Evolutionary conservation across 345 rosid species (phyloP), one percentile per base, ranked within the genome.

Genomic region (Pistacia atlantica): DNA sequence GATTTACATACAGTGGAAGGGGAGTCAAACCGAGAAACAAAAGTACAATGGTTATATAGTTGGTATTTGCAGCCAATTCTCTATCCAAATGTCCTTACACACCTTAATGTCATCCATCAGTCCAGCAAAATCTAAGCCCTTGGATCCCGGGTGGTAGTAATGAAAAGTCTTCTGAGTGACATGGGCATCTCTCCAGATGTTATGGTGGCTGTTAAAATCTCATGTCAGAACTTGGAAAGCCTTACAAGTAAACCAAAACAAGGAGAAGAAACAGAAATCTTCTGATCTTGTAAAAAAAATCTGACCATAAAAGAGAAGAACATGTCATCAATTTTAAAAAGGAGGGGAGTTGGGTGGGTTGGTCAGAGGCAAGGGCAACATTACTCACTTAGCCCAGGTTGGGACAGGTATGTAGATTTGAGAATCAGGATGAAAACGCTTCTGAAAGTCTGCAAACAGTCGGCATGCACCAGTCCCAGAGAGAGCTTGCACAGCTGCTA

Each of bases 381-480:
- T 73, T 67, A 83, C 98, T 88, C 77, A 95, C 99, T 95, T 95
- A 59, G 98, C 72, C 99, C 99, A 95, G 75, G 99, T 93, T 63
- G 99, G 98, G 59, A 89, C 88, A 45, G 99, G 98, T 72, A 95
- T 93, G 79, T 89, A 92, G 66, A 95, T 89, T 84, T 93, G 96
- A 67, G 98, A 95, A 67, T 80, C 91, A 42, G 99, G 97, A 78
- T 79, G 48, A 68, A 95, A 95, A 35, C 92, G 98, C 86, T 90
- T 93, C 71, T 95, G 99, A 72, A 93, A 95, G 85, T 95, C 97
- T 8, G 99, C 99, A 83, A 95, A 95, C 11, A 95, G 86, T n/a
- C 98, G 83, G 80, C 99, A 95, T 2, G 99, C 97, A 68, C 99
- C 99, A 78, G 99, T 95, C 55, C 99, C 99, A 5, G 99, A 95